Base-by-base conservation (phyloP, 1,284 basidiomycete species). In the Apiotrichum mycotoxinovorans region DNA sequence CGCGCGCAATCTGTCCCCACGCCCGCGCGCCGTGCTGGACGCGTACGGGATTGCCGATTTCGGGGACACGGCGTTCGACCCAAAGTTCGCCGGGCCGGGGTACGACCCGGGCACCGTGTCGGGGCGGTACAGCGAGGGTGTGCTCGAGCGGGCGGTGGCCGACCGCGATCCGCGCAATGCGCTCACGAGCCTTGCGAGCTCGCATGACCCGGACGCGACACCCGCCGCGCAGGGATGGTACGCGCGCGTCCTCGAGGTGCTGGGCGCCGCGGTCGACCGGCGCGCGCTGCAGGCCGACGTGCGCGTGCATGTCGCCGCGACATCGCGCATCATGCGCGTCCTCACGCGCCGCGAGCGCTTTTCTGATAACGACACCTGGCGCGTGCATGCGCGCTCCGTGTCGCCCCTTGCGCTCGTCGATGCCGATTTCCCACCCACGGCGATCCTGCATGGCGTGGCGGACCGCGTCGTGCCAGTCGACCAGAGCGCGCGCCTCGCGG, bases 31-130 rank as follows among this genome's bases (percentile, higher is more conserved):
- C 17, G 59, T 70, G 3, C 37, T 71, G 2, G 58, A 70, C 50
- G 53, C 62, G 5, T 67, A 60, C 33, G 70, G 67, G 15, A 52
- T 63, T 11, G 53, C 64, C 15, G 66, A 71, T 52, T 41, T 66
- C n/a, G 27, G 54, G 30, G 64, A 66, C 44, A 38, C 51, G 5
- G 43, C 59, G 33, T 63, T 52, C 26, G 43, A 58, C 22, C 38
- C 40, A 25, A 51, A 51, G 49, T 51, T 51, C 23, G 22, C 26
- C 27, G 49, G 49, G 2, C 49, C 49, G 2, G 49, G 49, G 26
- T 51, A 51, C 26, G 49, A 51, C 26, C 49, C 49, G 10, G 49
- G 49, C 4, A 30, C 37, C 18, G 49, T 51, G 23, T 41, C 45
- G 2, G 60, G 53, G 30, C 48, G 49, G 52, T 56, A 54, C n/a